phyloP scores from a whole-genome alignment of 1,139 yeast genomes.

The Kodamaea fungicola region DNA sequence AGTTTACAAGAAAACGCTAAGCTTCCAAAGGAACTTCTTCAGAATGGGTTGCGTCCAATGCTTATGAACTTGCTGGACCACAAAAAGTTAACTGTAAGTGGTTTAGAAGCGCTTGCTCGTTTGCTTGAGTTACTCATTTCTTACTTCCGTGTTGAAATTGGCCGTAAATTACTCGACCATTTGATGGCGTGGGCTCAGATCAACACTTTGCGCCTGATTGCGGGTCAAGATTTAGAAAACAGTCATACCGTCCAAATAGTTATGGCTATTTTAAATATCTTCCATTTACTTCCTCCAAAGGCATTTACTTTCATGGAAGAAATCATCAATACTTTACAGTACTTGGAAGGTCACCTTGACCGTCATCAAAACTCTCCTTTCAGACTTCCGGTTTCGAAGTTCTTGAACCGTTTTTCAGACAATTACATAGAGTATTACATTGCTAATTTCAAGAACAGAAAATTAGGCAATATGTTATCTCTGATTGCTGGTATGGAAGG shows the following conservation, averaged over 20 bases:
- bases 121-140: constrained; percentile 82
- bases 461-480: constrained; percentile 64
- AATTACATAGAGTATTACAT: constrained; percentile 72
- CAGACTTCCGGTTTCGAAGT: constrained; percentile 86
- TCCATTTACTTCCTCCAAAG: constrained; percentile 86
- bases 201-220: constrained; percentile 62
- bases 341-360: constrained; percentile 78
- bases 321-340: constrained; percentile 69
- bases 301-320: constrained; percentile 93
- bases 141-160: constrained; percentile 95
- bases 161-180: constrained; percentile 88
- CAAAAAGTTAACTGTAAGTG: constrained; percentile 82
- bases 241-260: constrained; percentile 83
- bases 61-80: constrained; percentile 92
- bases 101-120: constrained; percentile 87
- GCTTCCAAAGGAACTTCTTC: constrained; percentile 87
- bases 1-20: constrained; percentile 85
- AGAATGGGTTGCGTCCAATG: constrained; percentile 93
- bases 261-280: constrained; percentile 85
- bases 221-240: constrained; percentile 72
- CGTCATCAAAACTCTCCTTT: constrained; percentile 88
- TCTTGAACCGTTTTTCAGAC: constrained; percentile 75
- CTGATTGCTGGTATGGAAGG: constrained; percentile 59
- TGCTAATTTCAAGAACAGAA: constrained; percentile 63
- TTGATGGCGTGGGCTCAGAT: constrained; percentile 97